Evolutionary conservation across 108 stramenopile species (phyloP), one percentile per base, ranked within the genome.

Genomic region (Aurantiochytrium sp.): DNA sequence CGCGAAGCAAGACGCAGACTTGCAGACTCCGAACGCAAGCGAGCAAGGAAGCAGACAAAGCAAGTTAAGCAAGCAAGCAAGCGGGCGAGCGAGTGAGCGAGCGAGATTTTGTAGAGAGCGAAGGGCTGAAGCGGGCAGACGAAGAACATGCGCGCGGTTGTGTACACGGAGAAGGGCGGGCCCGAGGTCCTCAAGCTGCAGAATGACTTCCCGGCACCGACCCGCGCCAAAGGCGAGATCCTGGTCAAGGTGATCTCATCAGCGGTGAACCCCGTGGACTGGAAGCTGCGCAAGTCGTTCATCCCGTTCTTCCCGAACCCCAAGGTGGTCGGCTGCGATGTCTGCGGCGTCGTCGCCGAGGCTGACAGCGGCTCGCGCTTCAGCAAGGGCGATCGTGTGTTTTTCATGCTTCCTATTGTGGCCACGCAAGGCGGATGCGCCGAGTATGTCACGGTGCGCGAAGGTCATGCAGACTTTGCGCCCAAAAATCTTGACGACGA

Each of bases 241-340:
- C 5, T 89, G 14, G 58, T 89, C 71, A 89, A 73, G 45, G 89
- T 89, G 25, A 44, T 53, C 45, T 21, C 59, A 4, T n/a, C 72
- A 12, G 29, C 71, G 29, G 23, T 89, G 55, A 89, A 89, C 23
- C 89, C 89, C 5, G 89, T 58, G 19, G 89, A 89, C 23, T 89
- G 42, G 44, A 89, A 89, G 72, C 72, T 53, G 44, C 71, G 72
- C 16, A 28, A 45, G 72, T 29, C 53, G 0, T 45, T 16, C 21
- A 53, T 90, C 83, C 73, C 60, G 19, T 59, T 23, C 8, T 90
- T 87, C 89, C 57, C 59, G 58, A 60, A 58, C 73, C 89, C 89
- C 25, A 29, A 83, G 44, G 76, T 87, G 0, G 44, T 53, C 51
- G 89, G 89, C 42, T 90, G 59, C 47, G 89, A 90, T 53, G 59